A percentile compares a stretch with the other conserved stretches of the same genome.
phyloP scores from a whole-genome alignment of 2,329 filamentous ascomycete genomes.

The Aspergillus ustus region DNA sequence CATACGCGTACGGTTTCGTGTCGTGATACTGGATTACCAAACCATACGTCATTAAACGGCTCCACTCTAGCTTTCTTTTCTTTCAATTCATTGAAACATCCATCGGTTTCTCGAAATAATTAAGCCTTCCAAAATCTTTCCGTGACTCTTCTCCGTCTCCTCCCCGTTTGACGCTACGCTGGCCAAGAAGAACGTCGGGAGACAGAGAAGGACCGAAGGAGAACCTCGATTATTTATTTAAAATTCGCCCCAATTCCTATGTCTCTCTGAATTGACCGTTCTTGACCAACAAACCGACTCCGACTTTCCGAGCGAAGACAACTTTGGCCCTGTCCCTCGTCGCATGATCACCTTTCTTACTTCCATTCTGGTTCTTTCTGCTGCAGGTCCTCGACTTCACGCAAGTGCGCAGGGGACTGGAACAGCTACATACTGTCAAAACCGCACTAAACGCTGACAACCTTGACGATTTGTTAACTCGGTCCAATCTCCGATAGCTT shows the following conservation, averaged over 20 bases:
- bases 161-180: conserved; percentile 19
- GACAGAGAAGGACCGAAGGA: conserved; percentile 12
- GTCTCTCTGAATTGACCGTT: neutral
- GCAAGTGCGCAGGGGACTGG: conserved; percentile 41
- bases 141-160: conserved; percentile 27
- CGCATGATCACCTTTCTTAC: conserved; percentile 35
- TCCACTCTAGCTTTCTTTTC: conserved; percentile 30
- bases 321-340: conserved; percentile 24
- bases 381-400: conserved; percentile 36
- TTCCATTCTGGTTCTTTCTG: conserved; percentile 31
- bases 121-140: conserved; percentile 32
- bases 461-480: conserved; percentile 31
- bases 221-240: conserved; percentile 12
- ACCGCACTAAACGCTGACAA: conserved; percentile 32
- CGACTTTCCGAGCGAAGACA: conserved; percentile 16
- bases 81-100: conserved; percentile 29
- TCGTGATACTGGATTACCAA: conserved; percentile 22
- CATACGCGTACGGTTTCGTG: conserved; percentile 16
- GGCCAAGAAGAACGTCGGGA: conserved; percentile 14
- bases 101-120: conserved; percentile 30
- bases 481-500: conserved; percentile 37
- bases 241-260: conserved; percentile 11
- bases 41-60: conserved; percentile 23
- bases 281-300: neutral
- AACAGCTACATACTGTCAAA: conserved; percentile 31